These are phyloP conservation scores for Paramecium sonneborni DNA, from an alignment of 73 alveolate species.

Conservation along the genomic window DNA sequence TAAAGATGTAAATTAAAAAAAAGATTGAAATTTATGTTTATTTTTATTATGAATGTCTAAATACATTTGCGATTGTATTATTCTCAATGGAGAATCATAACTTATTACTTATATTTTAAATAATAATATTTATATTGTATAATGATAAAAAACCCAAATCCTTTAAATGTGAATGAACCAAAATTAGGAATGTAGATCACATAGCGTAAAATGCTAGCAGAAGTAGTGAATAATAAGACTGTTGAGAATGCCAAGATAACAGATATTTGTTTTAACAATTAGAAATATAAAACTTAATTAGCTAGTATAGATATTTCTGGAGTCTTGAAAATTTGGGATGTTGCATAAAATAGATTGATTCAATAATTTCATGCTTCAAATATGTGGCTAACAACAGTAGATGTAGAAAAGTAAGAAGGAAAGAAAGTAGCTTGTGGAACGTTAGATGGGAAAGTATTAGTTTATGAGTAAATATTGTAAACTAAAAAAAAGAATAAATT, in stretches of 20 bases:
- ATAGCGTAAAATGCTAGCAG: background rate
- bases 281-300: slow-evolving; percentile 51
- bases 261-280: slow-evolving; percentile 57
- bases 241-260: slow-evolving; percentile 42
- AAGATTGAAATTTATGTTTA: too few species aligned
- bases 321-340: slow-evolving; percentile 62
- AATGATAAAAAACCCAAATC: slow-evolving; percentile 26
- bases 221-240: slow-evolving; percentile 39
- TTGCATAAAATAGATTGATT: slow-evolving; percentile 52
- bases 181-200: slow-evolving; percentile 16
- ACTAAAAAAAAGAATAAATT: slow-evolving; percentile 34
- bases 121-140: background rate
- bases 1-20: background rate
- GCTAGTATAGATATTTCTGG: slow-evolving; percentile 66
- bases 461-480: slow-evolving; percentile 51
- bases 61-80: too few species aligned
- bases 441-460: slow-evolving; percentile 59
- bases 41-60: too few species aligned
- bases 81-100: background rate
- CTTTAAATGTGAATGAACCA: slow-evolving; percentile 24
- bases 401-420: slow-evolving; percentile 66
- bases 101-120: background rate
- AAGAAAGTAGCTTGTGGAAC: slow-evolving; percentile 65
- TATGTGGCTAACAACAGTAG: slow-evolving; percentile 67
- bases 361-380: slow-evolving; percentile 58